Evolutionary conservation across 2,329 filamentous ascomycete genomes (phyloP).

Genomic region (Thielaviopsis punctulata): DNA sequence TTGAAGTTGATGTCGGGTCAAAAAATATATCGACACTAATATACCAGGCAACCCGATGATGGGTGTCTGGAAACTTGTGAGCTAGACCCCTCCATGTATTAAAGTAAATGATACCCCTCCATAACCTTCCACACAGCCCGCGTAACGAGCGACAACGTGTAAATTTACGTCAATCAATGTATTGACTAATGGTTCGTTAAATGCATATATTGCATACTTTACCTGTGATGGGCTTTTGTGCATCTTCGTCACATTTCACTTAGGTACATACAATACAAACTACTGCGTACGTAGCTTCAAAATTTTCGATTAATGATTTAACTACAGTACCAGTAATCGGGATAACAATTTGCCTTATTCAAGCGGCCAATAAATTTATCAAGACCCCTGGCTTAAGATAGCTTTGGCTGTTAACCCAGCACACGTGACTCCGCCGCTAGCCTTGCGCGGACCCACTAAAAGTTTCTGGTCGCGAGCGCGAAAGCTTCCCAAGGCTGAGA

Average conservation of each 20-base stretch:
- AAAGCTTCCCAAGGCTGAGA: constrained; percentile 10
- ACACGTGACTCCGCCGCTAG: constrained; percentile 8
- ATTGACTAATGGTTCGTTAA: neutral
- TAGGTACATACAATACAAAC: too few species aligned
- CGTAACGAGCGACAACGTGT: neutral
- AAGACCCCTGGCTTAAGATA: too few species aligned
- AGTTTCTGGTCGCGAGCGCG: constrained; percentile 13
- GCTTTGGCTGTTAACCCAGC: neutral
- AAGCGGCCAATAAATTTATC: too few species aligned
- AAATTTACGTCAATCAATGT: neutral
- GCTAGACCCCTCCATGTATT: neutral
- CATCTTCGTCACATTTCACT: neutral
- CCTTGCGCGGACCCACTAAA: constrained; percentile 12
- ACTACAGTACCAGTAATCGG: too few species aligned
- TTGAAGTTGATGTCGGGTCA: too few species aligned
- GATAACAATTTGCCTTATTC: too few species aligned
- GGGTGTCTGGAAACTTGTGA: neutral
- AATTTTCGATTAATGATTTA: too few species aligned
- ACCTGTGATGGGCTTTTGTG: neutral
- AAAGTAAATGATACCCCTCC: neutral
- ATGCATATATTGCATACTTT: neutral
- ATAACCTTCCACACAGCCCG: neutral
- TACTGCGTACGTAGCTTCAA: too few species aligned
- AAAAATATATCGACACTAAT: neutral
- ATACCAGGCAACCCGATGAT: neutral